Base-by-base conservation (phyloP, 345 rosid species). In the Eutrema yunnanense region DNA sequence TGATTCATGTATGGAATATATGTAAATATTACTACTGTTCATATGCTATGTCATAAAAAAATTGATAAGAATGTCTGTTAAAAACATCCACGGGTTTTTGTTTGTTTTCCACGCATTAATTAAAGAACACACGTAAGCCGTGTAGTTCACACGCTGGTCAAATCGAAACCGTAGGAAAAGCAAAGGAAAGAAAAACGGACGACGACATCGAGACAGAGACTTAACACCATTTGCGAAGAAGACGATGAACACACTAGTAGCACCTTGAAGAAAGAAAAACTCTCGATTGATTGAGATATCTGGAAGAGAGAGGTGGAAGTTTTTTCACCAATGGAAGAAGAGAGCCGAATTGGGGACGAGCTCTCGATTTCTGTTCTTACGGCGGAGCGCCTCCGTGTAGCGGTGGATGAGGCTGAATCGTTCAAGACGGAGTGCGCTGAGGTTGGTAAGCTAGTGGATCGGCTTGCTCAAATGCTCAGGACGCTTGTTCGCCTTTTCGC, bases 381-480 rank as follows among this genome's bases (percentile, higher is more conserved):
- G 63, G 80, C 88, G 58, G 98, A 89, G 72, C 80, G 85, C 10
- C 83, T 90, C 40, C 88, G 87, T 41, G 36, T 67, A 34, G 82
- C 91, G 49, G 94, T 75, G n/a, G 83, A 84, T 30, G 89, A 86
- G 49, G 83, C 96, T 2, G 79, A 84, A 55, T 84, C 86, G 22
- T 86, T 83, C 62, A 89, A 82, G 61, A 44, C 57, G 29, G 95
- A 92, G 59, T 85, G 92, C 63, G 72, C 62, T 6, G 86, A 81
- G 53, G 81, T 88, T 2, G 88, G 85, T 0, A 88, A 80, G 63
- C 90, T 80, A 51, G 89, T 80, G 36, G 90, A 85, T 66, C 78
- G 84, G 65, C 86, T 92, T 11, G 69, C 86, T 32, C 88, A 86
- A 36, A 88, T 82, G 87, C 92, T 90, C 9, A 84, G 95, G 3